Evolutionary conservation across 352 stramenopile genomes (phyloP), one percentile per base, ranked within the genome.

Genomic region (Elongisporangium anandrum): DNA sequence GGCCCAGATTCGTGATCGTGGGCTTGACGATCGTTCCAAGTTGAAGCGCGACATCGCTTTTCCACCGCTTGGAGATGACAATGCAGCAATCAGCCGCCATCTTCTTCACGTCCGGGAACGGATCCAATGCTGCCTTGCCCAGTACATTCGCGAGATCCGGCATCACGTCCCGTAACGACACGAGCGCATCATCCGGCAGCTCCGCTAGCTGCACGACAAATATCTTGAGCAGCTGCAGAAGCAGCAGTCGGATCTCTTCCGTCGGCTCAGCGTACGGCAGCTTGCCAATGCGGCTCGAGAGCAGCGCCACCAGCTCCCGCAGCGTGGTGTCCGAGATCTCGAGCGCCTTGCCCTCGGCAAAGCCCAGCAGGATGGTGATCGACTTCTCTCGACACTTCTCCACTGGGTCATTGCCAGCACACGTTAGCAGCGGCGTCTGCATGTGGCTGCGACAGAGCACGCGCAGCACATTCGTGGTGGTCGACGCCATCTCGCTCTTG

Each of bases 61-160:
- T 72, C 86, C 82, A 92, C 2, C 54, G 66, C 8, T 56, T 68
- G 0, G 77, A 80, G 10, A 93, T 66, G 19, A 80, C 65, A 29
- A 90, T 79, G 39, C 81, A 69, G 45, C 73, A 85, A 50, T 92
- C 84, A 16, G 77, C 70, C 1, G 75, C 79, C 57, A 85, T 72
- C 56, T 92, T 90, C 68, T 94, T 95, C 52, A 75, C 82, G 41
- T 95, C 86, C 13, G 86, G 84, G 52, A 94, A 95, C 53, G 75
- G 75, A 55, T 95, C 86, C 41, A 86, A 57, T 16, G 78, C 71
- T 2, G 76, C 79, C 65, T 92, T 94, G 49, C 73, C 81, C n/a
- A 95, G 52, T 21, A 74, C 77, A 34, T 92, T 91, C 22, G 76
- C 76, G 26, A 93, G 49, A 41, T 87, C 77, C 4, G 75, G 64